A percentile compares a stretch with the other conserved stretches of the same genome.
Conservation (phyloP, 768 basidiomycete species). For the Boletellus ananiceps region DNA sequence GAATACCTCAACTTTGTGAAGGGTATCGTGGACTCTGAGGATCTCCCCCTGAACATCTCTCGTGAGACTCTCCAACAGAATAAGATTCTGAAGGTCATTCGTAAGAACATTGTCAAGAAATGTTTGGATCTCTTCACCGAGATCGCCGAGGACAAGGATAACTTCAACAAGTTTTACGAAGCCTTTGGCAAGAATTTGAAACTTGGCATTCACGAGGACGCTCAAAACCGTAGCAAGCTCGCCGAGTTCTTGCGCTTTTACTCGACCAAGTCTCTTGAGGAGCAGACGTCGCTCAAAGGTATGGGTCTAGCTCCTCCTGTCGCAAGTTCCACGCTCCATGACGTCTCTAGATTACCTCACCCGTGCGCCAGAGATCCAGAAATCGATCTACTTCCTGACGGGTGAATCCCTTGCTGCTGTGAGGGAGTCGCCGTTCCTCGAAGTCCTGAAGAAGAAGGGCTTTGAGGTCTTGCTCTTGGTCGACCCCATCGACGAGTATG, state of each 20-base stretch:
- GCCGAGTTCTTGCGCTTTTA: slow-evolving; percentile 98
- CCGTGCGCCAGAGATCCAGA: slow-evolving; percentile 98
- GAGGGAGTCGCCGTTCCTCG: slow-evolving; percentile 96
- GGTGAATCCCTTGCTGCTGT: slow-evolving; percentile 92
- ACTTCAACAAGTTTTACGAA: slow-evolving; percentile 95
- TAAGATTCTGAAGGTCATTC: slow-evolving; percentile 99
- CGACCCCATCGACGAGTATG: slow-evolving; percentile 99
- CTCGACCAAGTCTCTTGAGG: slow-evolving; percentile 91
- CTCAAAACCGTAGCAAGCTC: slow-evolving; percentile 98
- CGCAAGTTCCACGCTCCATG: neutral
- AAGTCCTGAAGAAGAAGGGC: slow-evolving; percentile 99
- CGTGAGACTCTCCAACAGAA: slow-evolving; percentile 99
- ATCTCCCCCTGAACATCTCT: slow-evolving; percentile 99
- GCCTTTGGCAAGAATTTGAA: slow-evolving; percentile 99
- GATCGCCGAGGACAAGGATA: slow-evolving; percentile 99
- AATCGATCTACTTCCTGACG: slow-evolving; percentile 98
- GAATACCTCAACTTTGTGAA: slow-evolving; percentile 99
- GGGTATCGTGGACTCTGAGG: slow-evolving; percentile 99
- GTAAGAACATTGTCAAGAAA: slow-evolving; percentile 99
- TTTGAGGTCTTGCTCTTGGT: slow-evolving; percentile 97
- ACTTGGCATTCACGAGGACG: slow-evolving; percentile 98
- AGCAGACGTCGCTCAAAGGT: slow-evolving; percentile 93
- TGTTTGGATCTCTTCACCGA: slow-evolving; percentile 90
- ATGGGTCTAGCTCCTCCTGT: slow-evolving; percentile 13
- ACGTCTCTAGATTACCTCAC: slow-evolving; percentile 84